Base-by-base conservation (phyloP, 1,284 basidiomycete species). In the Phellopilus nigrolimitatus region DNA sequence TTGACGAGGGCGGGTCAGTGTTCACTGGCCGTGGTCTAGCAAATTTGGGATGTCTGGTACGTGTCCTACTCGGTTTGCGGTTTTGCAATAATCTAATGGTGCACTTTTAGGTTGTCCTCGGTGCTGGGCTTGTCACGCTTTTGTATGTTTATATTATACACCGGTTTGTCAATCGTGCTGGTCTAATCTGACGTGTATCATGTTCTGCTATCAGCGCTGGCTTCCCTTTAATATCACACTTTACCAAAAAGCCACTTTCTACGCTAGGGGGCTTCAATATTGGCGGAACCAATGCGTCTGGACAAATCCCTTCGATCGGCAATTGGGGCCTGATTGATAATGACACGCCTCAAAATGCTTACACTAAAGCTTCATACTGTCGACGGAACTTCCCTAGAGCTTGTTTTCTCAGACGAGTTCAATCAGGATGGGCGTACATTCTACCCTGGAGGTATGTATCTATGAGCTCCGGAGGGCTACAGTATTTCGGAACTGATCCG, bases 351-450 rank as follows among this genome's bases (percentile, higher is more conserved):
- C 53, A 71, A 17, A 71, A 74, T 2, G 79, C 69, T 1, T 79
- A 79, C 60, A 81, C 79, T 0, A 83, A 81, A 48, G 62, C 66
- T 3, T 84, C 86, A 46, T 82, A 73, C n/a, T 60, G 64, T 66
- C 21, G 71, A 79, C 4, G 66, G 70, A 3, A 62, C 71, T 9
- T 65, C 74, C 19, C 72, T 71, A 70, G 78, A 84, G 50, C 74
- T 95, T 6, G 82, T 93, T 2, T 95, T 89, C 64, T 91, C 87
- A 44, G 93, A 95, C 67, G 94, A 95, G 69, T 97, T 97, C 68
- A 83, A 95, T 51, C 70, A 71, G 15, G 84, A 88, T 10, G 88
- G 80, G 2, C 79, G 93, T 30, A 79, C 86, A 0, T 95, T 95
- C 67, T 94, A 87, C 67, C 74, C 78, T 36, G 67, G 72, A 27